Evolutionary conservation across 345 rosid species (phyloP), one percentile per base, ranked within the genome.

Genomic region (Turnera subulata): DNA sequence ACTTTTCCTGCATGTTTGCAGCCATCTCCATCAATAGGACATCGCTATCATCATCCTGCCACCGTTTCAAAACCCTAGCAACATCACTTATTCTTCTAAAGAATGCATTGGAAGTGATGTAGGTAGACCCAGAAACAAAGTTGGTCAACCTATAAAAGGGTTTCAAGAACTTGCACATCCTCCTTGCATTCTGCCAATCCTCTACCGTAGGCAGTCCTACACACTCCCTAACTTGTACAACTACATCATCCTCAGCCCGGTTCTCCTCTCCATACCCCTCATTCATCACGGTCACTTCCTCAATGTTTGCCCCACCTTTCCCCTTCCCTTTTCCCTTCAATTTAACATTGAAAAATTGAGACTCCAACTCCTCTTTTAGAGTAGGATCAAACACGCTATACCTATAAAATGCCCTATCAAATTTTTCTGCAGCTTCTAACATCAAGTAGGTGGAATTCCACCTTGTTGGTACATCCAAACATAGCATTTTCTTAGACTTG

Each of bases 391-490:
- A n/a, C n/a, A n/a, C n/a, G n/a, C n/a, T n/a, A n/a, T n/a, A n/a
- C n/a, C n/a, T n/a, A n/a, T n/a, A n/a, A n/a, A 58, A 58, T 5
- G 43, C 62, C 10, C 6, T 47, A 15, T 56, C 50, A 56, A 4
- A 56, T 6, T 16, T 46, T 25, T 58, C 1, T 5, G 62, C 53
- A 11, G 14, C 8, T 2, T 26, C 43, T 15, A 46, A 29, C 53
- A 58, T 58, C 35, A 26, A 1, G 12, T 58, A 58, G 0, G 42
- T 58, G 1, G 42, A 58, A 45, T 58, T 46, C 53, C 62, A 58
- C 17, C 43, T 18, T 9, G 26, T 46, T 6, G 20, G 11, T 0
- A 20, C 47, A 48, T 60, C 64, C 6, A 60, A 13, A 1, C n/a
- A 19, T 13, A 60, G 3, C 0, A 6, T 1, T 5, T 37, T 60